Percentiles rank a stretch among this genome's conserved stretches.
Conservation (phyloP, 169 alveolate species). For the Cryptosporidium xiaoi region DNA sequence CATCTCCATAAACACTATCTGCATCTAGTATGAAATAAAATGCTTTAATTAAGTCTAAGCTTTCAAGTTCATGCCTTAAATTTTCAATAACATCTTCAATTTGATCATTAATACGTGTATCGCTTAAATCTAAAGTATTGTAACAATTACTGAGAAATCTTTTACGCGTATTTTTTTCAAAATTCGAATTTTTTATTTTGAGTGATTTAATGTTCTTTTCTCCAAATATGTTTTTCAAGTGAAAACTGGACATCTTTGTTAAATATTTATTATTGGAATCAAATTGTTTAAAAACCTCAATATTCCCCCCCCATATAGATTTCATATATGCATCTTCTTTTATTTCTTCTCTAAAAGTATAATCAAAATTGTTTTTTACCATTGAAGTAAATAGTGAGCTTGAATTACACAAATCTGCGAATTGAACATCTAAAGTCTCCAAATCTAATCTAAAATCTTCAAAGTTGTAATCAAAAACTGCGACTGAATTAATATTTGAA, state of each 20-base stretch:
- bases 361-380: too few species aligned
- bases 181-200: not conserved
- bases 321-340: too few species aligned
- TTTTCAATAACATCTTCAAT: constrained; percentile 13
- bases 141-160: not conserved
- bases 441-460: not conserved
- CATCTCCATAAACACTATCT: constrained; percentile 6
- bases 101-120: not conserved
- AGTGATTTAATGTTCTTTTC: constrained; percentile 8
- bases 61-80: constrained; percentile 51
- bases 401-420: too few species aligned
- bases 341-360: too few species aligned
- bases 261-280: too few species aligned
- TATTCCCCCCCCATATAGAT: too few species aligned
- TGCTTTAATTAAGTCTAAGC: constrained; percentile 15
- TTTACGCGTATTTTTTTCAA: not conserved
- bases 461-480: constrained; percentile 28
- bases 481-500: not conserved
- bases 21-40: constrained; percentile 5
- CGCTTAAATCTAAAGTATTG: not conserved
- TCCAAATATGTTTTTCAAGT: constrained; percentile 10
- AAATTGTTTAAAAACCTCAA: too few species aligned
- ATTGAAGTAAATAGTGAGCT: too few species aligned
- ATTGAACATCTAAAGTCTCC: too few species aligned
- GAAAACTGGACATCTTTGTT: too few species aligned